Evolutionary conservation across 345 rosid species (phyloP).

Genomic region (Erodium maritimum): DNA sequence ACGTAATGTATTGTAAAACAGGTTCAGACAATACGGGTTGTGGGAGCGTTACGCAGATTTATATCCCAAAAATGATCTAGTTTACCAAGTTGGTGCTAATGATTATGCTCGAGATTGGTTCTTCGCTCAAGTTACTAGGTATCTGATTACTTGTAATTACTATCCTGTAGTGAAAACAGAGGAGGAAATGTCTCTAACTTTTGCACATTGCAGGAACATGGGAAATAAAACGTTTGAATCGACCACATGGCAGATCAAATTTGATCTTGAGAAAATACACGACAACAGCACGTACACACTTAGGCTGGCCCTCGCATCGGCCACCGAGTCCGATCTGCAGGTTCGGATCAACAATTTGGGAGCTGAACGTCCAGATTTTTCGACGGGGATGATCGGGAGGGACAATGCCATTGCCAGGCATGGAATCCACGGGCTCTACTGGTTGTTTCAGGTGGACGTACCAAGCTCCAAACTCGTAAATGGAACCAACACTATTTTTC

Average conservation of each 20-base stretch:
- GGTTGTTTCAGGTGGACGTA: slow-evolving; percentile 43
- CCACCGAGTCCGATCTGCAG: slow-evolving; percentile 33
- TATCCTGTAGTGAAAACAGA: neutral
- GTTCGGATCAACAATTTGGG: slow-evolving; percentile 33
- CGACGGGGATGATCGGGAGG: slow-evolving; percentile 43
- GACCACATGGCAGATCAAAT: slow-evolving; percentile 67
- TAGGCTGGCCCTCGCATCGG: slow-evolving; percentile 65
- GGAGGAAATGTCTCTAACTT: neutral
- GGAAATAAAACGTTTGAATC: slow-evolving; percentile 19
- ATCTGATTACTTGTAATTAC: neutral
- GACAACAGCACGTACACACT: slow-evolving; percentile 32
- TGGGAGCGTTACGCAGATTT: slow-evolving; percentile 57
- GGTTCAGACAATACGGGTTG: slow-evolving; percentile 72
- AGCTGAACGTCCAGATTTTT: slow-evolving; percentile 19
- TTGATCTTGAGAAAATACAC: slow-evolving; percentile 21
- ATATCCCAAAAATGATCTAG: slow-evolving; percentile 41
- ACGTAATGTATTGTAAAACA: slow-evolving; percentile 8
- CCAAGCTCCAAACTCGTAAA: slow-evolving; percentile 20
- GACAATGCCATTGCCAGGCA: slow-evolving; percentile 82
- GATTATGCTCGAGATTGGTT: slow-evolving; percentile 56
- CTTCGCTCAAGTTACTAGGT: slow-evolving; percentile 73
- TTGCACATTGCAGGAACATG: slow-evolving; percentile 17
- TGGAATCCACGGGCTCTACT: slow-evolving; percentile 74
- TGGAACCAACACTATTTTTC: slow-evolving; percentile 46
- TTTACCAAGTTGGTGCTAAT: slow-evolving; percentile 30